phyloP scores from a whole-genome alignment of 2,329 filamentous ascomycete genomes.

The Alternaria gansuensis region DNA sequence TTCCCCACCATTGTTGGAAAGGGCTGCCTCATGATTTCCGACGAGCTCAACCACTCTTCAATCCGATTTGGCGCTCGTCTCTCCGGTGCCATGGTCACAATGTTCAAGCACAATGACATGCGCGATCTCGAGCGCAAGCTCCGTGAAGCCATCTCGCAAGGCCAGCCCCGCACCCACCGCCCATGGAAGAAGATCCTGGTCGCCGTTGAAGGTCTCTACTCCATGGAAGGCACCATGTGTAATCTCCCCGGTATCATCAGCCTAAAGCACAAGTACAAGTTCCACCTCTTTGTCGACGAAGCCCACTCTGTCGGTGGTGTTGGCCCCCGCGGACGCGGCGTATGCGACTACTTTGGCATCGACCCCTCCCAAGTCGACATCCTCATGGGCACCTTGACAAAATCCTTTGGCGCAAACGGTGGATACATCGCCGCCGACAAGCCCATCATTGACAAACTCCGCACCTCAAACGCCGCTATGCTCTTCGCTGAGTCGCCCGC shows the following conservation, averaged over 20 bases:
- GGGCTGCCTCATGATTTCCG: constrained; percentile 92
- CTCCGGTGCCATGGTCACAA: constrained; percentile 91
- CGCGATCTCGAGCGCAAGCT: constrained; percentile 82
- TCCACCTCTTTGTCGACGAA: constrained; percentile 93
- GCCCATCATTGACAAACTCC: constrained; percentile 89
- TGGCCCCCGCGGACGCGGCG: constrained; percentile 85
- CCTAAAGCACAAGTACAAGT: constrained; percentile 96
- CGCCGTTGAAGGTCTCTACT: constrained; percentile 95
- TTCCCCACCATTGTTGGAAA: constrained; percentile 94
- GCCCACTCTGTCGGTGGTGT: constrained; percentile 95
- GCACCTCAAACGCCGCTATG: constrained; percentile 83
- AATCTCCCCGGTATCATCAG: constrained; percentile 89
- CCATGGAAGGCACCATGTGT: constrained; percentile 99
- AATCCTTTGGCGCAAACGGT: constrained; percentile 97
- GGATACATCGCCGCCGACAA: constrained; percentile 93
- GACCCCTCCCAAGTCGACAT: constrained; percentile 90
- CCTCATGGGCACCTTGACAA: constrained; percentile 97
- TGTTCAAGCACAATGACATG: constrained; percentile 99
- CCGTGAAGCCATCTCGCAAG: constrained; percentile 92
- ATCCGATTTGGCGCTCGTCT: constrained; percentile 95
- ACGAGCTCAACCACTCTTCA: constrained; percentile 97
- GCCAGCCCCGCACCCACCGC: constrained; percentile 95
- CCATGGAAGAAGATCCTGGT: constrained; percentile 99
- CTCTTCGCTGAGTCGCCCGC: constrained; percentile 87
- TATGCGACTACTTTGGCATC: constrained; percentile 96